Evolutionary conservation across 202 grass and related monocot genomes (phyloP), one percentile per base, ranked within the genome.

Genomic region (Schoenoplectus triqueter): DNA sequence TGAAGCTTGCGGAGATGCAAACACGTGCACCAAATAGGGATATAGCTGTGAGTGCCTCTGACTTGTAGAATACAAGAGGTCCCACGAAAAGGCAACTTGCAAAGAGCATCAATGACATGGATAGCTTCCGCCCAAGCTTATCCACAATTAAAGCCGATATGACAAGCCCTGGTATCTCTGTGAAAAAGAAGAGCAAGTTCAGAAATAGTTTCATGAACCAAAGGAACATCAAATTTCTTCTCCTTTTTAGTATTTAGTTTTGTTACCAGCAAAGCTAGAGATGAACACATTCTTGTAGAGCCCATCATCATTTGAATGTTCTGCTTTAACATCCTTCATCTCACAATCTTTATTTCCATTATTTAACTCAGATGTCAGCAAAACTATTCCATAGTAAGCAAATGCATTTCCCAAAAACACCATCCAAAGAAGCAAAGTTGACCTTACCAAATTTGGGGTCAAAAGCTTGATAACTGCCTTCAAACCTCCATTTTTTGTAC

Each of bases 361-460:
- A 81, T 92, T 98, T 82, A 98, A 88, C 82, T 98, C 91, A 73
- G 95, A 93, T 80, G 95, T 98, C 81, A 98, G 76, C 68, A 98
- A 85, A 84, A 98, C 95, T 75, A 98, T 98, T 56, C 95, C 95
- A 46, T 98, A 98, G 85, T 98, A 98, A 47, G 95, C 84, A 91
- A 98, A 98, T 5, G 95, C 95, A 88, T 95, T 95, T 48, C 95
- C 93, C 66, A 95, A 95, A 88, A 98, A 98, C 77, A 94, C 91
- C 87, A 98, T 91, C 95, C 95, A 98, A 20, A 98, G 88, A 84
- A 98, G 95, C 52, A 98, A 81, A 84, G 95, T 98, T 75, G 95
- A 88, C 88, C 87, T 90, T 39, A 95, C 5, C 81, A 94, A 60
- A 72, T 88, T 98, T 41, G 90, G 95, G 0, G 91, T 82, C 46